Evolutionary conservation across 371 early-diverging fungal species (phyloP).

Genomic region (Circinella minor): DNA sequence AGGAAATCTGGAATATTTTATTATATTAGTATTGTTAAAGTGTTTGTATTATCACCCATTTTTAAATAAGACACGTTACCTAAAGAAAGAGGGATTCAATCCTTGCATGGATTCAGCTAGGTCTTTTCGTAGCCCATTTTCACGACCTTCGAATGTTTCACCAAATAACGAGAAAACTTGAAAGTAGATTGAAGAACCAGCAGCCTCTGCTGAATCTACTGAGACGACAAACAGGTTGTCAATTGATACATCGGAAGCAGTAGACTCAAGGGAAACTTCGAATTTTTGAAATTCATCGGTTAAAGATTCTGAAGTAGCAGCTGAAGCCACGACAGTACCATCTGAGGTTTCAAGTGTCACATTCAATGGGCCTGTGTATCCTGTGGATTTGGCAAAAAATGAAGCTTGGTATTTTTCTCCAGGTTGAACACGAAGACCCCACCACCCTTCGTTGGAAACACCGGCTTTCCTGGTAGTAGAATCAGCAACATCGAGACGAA

Average conservation of each 20-base stretch:
- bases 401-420: slow-evolving; percentile 23
- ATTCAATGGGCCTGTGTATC: slow-evolving; percentile 23
- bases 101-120: slow-evolving; percentile 18
- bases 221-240: slow-evolving; percentile 26
- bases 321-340: slow-evolving; percentile 15
- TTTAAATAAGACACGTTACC: slow-evolving; percentile 5
- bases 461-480: slow-evolving; percentile 18
- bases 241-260: slow-evolving; percentile 16
- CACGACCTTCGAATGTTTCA: slow-evolving; percentile 29
- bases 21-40: not conserved
- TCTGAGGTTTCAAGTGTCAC: slow-evolving; percentile 21
- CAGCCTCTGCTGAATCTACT: slow-evolving; percentile 14
- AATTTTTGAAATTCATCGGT: slow-evolving; percentile 22
- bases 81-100: slow-evolving; percentile 28
- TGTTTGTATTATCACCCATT: not conserved
- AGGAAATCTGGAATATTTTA: slow-evolving; percentile 15
- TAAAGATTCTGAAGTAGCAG: slow-evolving; percentile 6
- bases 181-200: slow-evolving; percentile 26
- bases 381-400: slow-evolving; percentile 24
- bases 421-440: slow-evolving; percentile 26
- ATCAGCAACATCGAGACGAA: slow-evolving; percentile 23
- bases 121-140: slow-evolving; percentile 30
- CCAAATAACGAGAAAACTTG: slow-evolving; percentile 30
- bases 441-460: slow-evolving; percentile 30
- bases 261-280: slow-evolving; percentile 13